Base-by-base conservation (phyloP, 1,284 basidiomycete species). In the Sporisorium sorghi region DNA sequence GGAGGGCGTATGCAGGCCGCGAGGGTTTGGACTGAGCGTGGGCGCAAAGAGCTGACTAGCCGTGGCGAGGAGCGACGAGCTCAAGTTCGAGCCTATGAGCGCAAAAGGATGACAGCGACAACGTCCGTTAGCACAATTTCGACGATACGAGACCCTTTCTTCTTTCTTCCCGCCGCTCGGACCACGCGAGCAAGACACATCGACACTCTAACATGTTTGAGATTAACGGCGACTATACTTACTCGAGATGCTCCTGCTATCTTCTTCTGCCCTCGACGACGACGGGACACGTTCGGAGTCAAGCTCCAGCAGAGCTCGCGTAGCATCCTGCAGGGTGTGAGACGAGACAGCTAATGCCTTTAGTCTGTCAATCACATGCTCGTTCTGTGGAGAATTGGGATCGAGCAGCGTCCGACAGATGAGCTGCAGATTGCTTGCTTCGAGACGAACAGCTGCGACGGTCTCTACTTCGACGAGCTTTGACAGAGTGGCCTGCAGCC, bases 361-460 rank as follows among this genome's bases (percentile, higher is more conserved):
- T 11, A 62, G n/a, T 47, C 42, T 62, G 23, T 5, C 33, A 11
- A 49, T 19, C 28, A 46, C 14, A 10, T 6, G 19, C 12, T 6
- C 15, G 9, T 54, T 32, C 17, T 19, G 21, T 9, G 23, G 4
- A 9, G 33, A 17, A 10, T 19, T n/a, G 14, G 37, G 51, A n/a
- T 47, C 23, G 19, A 58, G 50, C 4, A 62, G 44, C 21, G 46
- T 53, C 15, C 35, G 43, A 26, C 65, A 68, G 50, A 68, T 58
- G 37, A 62, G 55, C 44, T 40, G 65, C 55, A 68, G 33, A 21
- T 62, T 68, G 46, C 40, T 49, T 0, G 59, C 58, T 33, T 61
- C 55, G 11, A 60, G 57, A 11, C 59, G 59, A 21, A 68, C 32
- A 7, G 65, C 59, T 14, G 59, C 32, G 12, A 47, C 28, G 11